Percentiles rank a stretch among this genome's conserved stretches.
Evolutionary conservation across 129 eudicot species (phyloP).

Genomic region (Flaveria linearis): DNA sequence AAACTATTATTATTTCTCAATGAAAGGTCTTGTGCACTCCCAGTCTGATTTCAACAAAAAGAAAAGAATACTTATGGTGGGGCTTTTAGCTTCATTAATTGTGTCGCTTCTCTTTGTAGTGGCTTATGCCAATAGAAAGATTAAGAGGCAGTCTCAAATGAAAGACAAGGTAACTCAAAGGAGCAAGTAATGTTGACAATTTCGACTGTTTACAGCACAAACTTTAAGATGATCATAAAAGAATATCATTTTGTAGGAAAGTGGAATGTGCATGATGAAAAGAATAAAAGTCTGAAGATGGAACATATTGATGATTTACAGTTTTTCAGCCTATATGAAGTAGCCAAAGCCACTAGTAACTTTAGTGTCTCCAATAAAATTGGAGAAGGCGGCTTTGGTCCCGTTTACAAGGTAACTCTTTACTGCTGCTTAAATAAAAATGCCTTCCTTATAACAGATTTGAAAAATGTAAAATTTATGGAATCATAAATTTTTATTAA

Average conservation of each 20-base stretch:
- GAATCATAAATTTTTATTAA: background rate
- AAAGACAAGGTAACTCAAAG: constrained; percentile 11
- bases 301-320: constrained; percentile 19
- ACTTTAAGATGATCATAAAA: background rate
- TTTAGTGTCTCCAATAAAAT: constrained; percentile 13
- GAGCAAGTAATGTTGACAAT: background rate
- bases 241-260: constrained; percentile 17
- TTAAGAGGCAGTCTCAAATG: background rate
- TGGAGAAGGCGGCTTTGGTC: constrained; percentile 34
- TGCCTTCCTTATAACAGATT: background rate
- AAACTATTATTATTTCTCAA: background rate
- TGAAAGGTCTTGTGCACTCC: background rate
- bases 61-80: background rate
- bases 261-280: background rate
- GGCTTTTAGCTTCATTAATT: background rate
- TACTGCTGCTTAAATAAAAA: background rate
- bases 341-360: constrained; percentile 21
- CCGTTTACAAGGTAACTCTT: constrained; percentile 25
- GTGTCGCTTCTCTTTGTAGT: constrained; percentile 12
- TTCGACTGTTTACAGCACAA: background rate
- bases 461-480: background rate
- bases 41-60: background rate
- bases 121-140: background rate
- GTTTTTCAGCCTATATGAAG: constrained; percentile 3
- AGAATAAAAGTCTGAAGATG: background rate